Percentiles rank a stretch among this genome's conserved stretches.
phyloP scores from a whole-genome alignment of 495 filamentous ascomycete genomes.

The Podospora pseudopauciseta region DNA sequence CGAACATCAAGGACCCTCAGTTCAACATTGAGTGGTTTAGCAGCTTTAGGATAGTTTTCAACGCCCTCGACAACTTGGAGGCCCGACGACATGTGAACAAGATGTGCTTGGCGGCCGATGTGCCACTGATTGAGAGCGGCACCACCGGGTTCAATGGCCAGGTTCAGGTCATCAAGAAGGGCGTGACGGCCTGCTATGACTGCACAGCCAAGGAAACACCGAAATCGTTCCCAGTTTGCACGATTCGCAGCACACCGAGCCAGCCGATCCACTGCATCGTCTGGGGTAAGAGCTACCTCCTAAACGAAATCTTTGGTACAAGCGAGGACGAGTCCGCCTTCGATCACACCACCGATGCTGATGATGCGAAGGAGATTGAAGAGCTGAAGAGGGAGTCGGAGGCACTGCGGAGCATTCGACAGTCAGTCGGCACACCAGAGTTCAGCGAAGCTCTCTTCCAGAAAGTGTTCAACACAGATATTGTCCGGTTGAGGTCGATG shows the following conservation, averaged over 20 bases:
- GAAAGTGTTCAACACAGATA: slow-evolving; percentile 88
- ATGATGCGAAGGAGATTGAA: slow-evolving; percentile 86
- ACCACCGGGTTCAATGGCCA: slow-evolving; percentile 98
- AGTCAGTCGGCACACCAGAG: slow-evolving; percentile 76
- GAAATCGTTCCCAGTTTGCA: slow-evolving; percentile 91
- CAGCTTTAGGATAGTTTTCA: slow-evolving; percentile 82
- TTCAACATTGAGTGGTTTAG: slow-evolving; percentile 92
- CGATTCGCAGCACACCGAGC: slow-evolving; percentile 88
- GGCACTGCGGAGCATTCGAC: slow-evolving; percentile 75
- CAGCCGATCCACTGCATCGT: slow-evolving; percentile 99
- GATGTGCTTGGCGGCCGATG: slow-evolving; percentile 90
- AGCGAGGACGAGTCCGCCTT: slow-evolving; percentile 81
- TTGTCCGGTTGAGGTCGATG: slow-evolving; percentile 78
- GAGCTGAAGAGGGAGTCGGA: slow-evolving; percentile 79
- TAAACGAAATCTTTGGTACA: slow-evolving; percentile 88
- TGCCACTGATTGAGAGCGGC: slow-evolving; percentile 92
- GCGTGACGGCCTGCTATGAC: slow-evolving; percentile 94
- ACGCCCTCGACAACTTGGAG: slow-evolving; percentile 94
- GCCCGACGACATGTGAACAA: slow-evolving; percentile 92
- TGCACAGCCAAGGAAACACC: slow-evolving; percentile 84
- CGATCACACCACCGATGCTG: slow-evolving; percentile 71
- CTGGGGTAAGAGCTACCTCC: slow-evolving; percentile 96
- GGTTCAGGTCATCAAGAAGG: slow-evolving; percentile 92
- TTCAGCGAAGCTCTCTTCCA: slow-evolving; percentile 81
- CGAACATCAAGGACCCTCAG: slow-evolving; percentile 89